These are phyloP conservation scores for Elsinoe batatas DNA, from an alignment of 2,329 filamentous ascomycete species.

Conservation along the genomic window DNA sequence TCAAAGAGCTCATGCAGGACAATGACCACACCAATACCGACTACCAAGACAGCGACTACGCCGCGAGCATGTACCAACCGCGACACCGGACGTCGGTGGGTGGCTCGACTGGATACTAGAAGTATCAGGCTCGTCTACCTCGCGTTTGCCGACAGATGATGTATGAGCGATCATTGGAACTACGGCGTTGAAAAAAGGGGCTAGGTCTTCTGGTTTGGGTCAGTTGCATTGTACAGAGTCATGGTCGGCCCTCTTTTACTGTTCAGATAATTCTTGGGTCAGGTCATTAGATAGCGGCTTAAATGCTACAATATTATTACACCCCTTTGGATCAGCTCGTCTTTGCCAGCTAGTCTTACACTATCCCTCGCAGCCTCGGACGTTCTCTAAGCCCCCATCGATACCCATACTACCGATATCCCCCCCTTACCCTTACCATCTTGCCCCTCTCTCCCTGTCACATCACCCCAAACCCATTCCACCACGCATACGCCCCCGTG, in stretches of 20 bases:
- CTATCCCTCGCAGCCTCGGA: too few species aligned
- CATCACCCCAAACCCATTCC: conserved; percentile 39
- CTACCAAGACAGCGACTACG: conserved; percentile 59
- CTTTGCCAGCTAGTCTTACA: too few species aligned
- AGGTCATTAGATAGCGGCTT: background rate
- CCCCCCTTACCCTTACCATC: background rate
- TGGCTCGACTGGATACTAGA: conserved; percentile 11
- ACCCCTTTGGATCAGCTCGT: background rate
- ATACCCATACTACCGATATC: too few species aligned
- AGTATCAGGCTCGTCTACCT: background rate
- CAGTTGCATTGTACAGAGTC: background rate
- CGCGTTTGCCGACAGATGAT: background rate
- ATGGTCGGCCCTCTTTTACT: background rate
- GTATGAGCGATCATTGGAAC: background rate
- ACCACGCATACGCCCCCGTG: conserved; percentile 45
- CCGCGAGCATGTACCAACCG: conserved; percentile 37
- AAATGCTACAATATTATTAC: background rate
- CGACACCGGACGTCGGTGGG: conserved; percentile 17
- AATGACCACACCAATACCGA: conserved; percentile 66
- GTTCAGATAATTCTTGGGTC: background rate
- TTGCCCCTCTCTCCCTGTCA: background rate
- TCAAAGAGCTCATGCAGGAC: conserved; percentile 83
- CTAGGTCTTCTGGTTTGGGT: background rate
- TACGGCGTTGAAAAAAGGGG: conserved; percentile 7
- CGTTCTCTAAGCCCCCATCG: too few species aligned